Evolutionary conservation across 1,284 basidiomycete genomes (phyloP), one percentile per base, ranked within the genome.

Genomic region (Apiotrichum gamsii): DNA sequence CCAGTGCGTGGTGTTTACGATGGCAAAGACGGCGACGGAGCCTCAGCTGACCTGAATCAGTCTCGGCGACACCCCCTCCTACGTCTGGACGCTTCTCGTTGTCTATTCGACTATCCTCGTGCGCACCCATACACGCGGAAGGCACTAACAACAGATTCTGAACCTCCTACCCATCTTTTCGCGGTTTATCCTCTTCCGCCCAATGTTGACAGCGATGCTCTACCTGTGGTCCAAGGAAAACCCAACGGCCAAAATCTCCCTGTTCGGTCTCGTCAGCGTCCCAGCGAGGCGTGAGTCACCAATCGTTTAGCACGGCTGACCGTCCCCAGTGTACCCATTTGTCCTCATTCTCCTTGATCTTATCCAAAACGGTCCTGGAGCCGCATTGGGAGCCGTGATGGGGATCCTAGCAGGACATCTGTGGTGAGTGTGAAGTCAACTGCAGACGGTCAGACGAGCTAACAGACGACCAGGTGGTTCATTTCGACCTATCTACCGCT

Each of bases 211-310:
- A 43, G 66, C 71, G 8, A 63, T 72, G 40, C 63, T 62, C 14
- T 73, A 73, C 41, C 45, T 70, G 0, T 73, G 69, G 69, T 67
- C 64, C 34, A 54, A 64, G 14, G 57, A 64, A 3, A 66, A 72
- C 49, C 64, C 71, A 0, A 65, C 60, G 2, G 47, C 65, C 37
- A 69, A 64, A 38, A 60, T 73, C 13, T 69, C 60, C 9, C 49
- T 73, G 24, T 73, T 73, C 45, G 69, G 71, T 0, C 51, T 73
- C 3, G 29, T 73, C 21, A 63, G 58, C 6, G 58, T 73, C 6
- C 71, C 71, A 6, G 65, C 68, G 0, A 61, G 67, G 24, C 47
- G 71, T 72, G 39, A 60, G 67, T 64, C 4, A 8, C 5, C 9
- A 9, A 19, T 9, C 2, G 10, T 16, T 16, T n/a, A 5, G 4